Percentiles rank a stretch among this genome's conserved stretches.
These are phyloP conservation scores for Tilletia walkeri DNA, from an alignment of 1,284 basidiomycete genomes.

Conservation along the genomic window DNA sequence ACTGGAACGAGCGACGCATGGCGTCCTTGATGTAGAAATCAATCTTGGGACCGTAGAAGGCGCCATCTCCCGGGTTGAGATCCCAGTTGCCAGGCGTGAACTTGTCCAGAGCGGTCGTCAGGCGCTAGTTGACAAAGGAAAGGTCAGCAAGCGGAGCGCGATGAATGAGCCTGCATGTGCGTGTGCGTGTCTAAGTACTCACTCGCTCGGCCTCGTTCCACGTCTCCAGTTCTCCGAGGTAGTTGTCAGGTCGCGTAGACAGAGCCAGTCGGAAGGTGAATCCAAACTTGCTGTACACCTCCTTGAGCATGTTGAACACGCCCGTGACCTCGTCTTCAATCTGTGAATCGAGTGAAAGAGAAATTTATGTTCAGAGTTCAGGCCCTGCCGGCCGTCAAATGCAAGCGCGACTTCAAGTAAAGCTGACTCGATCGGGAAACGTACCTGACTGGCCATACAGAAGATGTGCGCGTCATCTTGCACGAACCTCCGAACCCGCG, in stretches of 20 bases:
- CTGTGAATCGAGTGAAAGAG: conserved; percentile 57
- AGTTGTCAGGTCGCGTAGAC: conserved; percentile 94
- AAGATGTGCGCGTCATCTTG: conserved; percentile 98
- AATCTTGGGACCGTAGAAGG: conserved; percentile 70
- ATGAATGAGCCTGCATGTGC: too few relatives aligned
- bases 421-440: conserved; percentile 18
- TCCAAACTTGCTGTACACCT: conserved; percentile 89
- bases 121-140: conserved; percentile 64
- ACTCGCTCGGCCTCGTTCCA: conserved; percentile 86
- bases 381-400: too few relatives aligned
- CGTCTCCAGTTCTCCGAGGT: conserved; percentile 80
- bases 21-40: conserved; percentile 97
- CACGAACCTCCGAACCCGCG: conserved; percentile 88
- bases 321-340: conserved; percentile 82
- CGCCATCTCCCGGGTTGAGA: conserved; percentile 92
- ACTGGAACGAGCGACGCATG: conserved; percentile 83
- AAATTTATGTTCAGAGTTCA: too few relatives aligned
- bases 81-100: conserved; percentile 88
- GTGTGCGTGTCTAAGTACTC: neutral
- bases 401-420: neutral
- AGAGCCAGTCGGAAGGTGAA: conserved; percentile 95
- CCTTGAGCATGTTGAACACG: conserved; percentile 89
- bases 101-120: conserved; percentile 79
- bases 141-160: neutral
- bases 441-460: conserved; percentile 86